Evolutionary conservation across 768 basidiomycete species (phyloP), one percentile per base, ranked within the genome.

Genomic region (Nevesoporus exiguus): DNA sequence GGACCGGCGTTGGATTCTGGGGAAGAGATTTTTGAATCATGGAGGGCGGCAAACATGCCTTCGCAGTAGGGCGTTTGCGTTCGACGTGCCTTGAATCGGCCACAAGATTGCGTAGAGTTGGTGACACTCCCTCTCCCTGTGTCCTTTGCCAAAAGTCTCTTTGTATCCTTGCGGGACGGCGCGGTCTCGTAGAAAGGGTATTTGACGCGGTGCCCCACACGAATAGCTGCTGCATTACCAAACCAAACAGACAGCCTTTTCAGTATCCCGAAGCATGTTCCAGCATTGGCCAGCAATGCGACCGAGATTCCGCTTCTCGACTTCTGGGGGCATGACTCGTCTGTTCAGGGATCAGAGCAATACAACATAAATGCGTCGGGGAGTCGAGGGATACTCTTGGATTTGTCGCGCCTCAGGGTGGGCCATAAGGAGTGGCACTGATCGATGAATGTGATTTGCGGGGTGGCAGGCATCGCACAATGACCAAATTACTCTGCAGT

Each of bases 321-420:
- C 69, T 22, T 74, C 68, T 15, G 70, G 63, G 3, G 78, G 76
- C 41, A 80, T 73, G 11, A 70, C 54, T 19, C 70, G 70, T 3
- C 67, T 71, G 58, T 76, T 75, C 11, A 83, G 71, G 80, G 73
- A 55, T 80, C 74, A 22, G 78, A 79, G 40, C 82, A 74, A 67
- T 77, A 84, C 46, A 84, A 68, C 58, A 84, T 79, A 66, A 84
- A 84, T 14, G 82, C 80, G 61, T 83, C 83, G 14, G 79, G 66
- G 0, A 82, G 77, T 7, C 82, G 74, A 30, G 77, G 76, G 19
- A 77, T 73, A 43, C 74, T 74, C 39, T 66, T 59, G 15, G 49
- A 21, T 22, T 58, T 45, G n/a, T 52, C 40, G 15, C 14, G 49
- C 24, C 40, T 57, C n/a, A 40, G n/a, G 9, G 34, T 17, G 9